Percentiles rank a stretch among this genome's conserved stretches.
phyloP scores from a whole-genome alignment of 225 moss, liverwort and hornwort genomes.

The Bryoerythrophyllum caledonicum region DNA sequence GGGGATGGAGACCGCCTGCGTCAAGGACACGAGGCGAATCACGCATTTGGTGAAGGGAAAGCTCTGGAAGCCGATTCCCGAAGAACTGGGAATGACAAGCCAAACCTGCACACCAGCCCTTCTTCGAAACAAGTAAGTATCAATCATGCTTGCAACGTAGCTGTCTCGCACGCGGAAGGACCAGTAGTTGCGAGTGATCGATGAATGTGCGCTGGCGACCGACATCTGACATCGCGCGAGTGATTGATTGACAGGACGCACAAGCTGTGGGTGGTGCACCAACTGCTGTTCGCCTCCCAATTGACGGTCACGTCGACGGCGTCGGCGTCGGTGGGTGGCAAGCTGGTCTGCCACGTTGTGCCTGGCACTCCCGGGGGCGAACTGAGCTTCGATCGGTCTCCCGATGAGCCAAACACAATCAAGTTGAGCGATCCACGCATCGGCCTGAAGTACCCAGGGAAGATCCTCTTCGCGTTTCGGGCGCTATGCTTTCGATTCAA shows the following conservation, averaged over 20 bases:
- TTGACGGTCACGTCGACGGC: neutral
- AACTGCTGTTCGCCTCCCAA: neutral
- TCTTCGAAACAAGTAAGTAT: neutral
- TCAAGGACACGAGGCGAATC: neutral
- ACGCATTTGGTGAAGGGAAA: neutral
- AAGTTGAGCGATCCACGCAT: slow-evolving; percentile 6
- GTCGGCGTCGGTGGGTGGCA: neutral
- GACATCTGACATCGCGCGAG: neutral
- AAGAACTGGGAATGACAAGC: neutral
- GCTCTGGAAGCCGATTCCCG: neutral
- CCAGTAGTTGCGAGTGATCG: neutral
- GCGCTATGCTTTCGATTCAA: slow-evolving; percentile 2
- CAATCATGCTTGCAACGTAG: neutral
- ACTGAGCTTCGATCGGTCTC: neutral
- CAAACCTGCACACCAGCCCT: neutral
- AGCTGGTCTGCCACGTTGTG: neutral
- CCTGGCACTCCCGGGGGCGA: neutral
- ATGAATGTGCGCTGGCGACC: neutral
- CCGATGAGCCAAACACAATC: neutral
- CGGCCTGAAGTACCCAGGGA: neutral
- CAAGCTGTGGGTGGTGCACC: slow-evolving; percentile 9
- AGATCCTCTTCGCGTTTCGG: slow-evolving; percentile 10
- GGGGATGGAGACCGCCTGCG: neutral
- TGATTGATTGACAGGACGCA: neutral
- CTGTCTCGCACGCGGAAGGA: neutral